phyloP scores from a whole-genome alignment of 2,329 filamentous ascomycete genomes.

The Fusarium tjaetaba region DNA sequence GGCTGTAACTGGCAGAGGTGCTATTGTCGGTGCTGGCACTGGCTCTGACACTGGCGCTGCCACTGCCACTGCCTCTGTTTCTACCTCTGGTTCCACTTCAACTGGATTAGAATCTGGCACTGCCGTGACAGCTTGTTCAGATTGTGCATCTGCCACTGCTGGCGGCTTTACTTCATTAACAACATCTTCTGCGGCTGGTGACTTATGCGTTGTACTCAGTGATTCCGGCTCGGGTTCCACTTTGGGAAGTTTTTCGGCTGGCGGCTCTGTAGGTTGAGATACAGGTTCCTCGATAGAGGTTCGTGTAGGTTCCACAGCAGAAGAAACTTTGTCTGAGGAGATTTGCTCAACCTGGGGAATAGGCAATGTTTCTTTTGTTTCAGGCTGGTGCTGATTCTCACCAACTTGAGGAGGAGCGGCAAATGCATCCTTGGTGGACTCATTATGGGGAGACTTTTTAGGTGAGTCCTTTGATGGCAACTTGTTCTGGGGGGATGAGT shows the following conservation, averaged over 20 bases:
- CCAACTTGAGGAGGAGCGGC: constrained; percentile 21
- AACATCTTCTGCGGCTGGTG: background rate
- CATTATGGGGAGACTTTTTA: constrained; percentile 14
- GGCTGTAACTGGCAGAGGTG: background rate
- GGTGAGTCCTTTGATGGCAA: constrained; percentile 32
- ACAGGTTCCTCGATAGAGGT: constrained; percentile 24
- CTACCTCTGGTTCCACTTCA: background rate
- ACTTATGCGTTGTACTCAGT: constrained; percentile 14
- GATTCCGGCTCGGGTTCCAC: constrained; percentile 29
- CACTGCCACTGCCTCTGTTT: background rate
- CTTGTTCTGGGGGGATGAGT: constrained; percentile 44
- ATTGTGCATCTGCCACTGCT: background rate
- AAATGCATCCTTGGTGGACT: constrained; percentile 24
- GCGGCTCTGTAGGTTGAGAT: constrained; percentile 33
- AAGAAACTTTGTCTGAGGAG: constrained; percentile 13
- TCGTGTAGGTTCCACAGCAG: constrained; percentile 25
- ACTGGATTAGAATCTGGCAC: background rate
- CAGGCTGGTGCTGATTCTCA: background rate
- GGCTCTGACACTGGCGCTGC: background rate
- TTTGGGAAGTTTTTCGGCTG: constrained; percentile 28
- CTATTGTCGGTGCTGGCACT: background rate
- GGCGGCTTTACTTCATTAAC: background rate
- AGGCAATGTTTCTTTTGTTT: constrained; percentile 1
- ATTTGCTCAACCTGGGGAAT: constrained; percentile 5
- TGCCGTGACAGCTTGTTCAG: constrained; percentile 6